Percentiles rank a stretch among this genome's conserved stretches.
phyloP scores from a whole-genome alignment of 768 basidiomycete species.

The Tremella fuciformis region DNA sequence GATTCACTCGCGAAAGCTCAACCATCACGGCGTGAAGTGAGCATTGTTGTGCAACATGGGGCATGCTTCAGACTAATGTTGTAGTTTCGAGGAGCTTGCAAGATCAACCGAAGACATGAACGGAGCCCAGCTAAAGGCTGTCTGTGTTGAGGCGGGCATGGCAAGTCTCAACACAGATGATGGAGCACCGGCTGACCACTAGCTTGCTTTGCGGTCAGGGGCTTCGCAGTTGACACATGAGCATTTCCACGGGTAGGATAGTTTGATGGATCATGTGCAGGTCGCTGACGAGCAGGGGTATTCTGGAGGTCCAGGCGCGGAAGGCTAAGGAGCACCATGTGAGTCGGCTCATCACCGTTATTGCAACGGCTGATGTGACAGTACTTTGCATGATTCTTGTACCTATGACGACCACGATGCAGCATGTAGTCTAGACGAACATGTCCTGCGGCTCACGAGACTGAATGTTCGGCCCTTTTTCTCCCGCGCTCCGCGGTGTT shows the following conservation, averaged over 20 bases:
- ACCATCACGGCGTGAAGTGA: slow-evolving; percentile 76
- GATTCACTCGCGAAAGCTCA: slow-evolving; percentile 97
- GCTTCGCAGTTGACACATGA: slow-evolving; percentile 85
- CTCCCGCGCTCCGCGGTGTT: too few species aligned
- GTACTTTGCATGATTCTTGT: slow-evolving; percentile 45
- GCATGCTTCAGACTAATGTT: neutral
- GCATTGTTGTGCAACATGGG: slow-evolving; percentile 3
- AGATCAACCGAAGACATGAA: slow-evolving; percentile 98
- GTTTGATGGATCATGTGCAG: slow-evolving; percentile 7
- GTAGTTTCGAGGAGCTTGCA: slow-evolving; percentile 82
- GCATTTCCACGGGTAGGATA: slow-evolving; percentile 71
- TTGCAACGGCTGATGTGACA: slow-evolving; percentile 9
- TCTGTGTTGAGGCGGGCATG: slow-evolving; percentile 99
- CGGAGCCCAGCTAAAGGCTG: slow-evolving; percentile 74
- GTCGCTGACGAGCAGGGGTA: slow-evolving; percentile 22
- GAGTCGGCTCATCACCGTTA: slow-evolving; percentile 16
- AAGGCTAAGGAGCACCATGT: slow-evolving; percentile 89
- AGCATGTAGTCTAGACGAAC: neutral
- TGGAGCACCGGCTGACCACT: neutral
- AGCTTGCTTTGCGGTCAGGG: slow-evolving; percentile 69
- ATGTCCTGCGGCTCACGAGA: neutral
- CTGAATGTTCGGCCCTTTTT: neutral
- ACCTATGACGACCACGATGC: slow-evolving; percentile 1
- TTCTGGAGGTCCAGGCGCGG: slow-evolving; percentile 84
- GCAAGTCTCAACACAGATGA: slow-evolving; percentile 59